phyloP scores from a whole-genome alignment of 148 eudicot genomes.

The Cornus controversa region DNA sequence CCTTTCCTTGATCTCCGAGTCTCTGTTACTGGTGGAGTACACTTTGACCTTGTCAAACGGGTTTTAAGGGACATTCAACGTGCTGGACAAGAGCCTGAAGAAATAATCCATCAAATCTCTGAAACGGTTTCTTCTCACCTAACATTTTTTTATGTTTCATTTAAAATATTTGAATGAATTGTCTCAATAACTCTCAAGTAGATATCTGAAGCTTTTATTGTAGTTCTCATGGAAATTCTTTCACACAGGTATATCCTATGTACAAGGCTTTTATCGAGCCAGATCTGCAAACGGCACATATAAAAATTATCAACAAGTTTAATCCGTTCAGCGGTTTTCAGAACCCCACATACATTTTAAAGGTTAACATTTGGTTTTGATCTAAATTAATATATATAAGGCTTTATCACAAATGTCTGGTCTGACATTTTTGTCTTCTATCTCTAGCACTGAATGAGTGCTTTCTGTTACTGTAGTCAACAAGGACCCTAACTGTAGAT shows the following conservation, averaged over 20 bases:
- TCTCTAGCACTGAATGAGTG: constrained; percentile 36
- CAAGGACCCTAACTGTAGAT: constrained; percentile 58
- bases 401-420: constrained; percentile 1
- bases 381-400: constrained; percentile 1
- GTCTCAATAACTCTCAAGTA: background rate
- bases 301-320: constrained; percentile 84
- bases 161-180: background rate
- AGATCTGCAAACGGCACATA: constrained; percentile 88
- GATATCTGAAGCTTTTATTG: background rate
- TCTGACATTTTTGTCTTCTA: constrained; percentile 23
- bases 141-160: constrained; percentile 4
- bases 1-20: constrained; percentile 95
- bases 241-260: constrained; percentile 90
- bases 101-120: constrained; percentile 94
- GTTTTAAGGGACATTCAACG: constrained; percentile 96
- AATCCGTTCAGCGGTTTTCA: constrained; percentile 93
- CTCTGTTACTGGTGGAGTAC: constrained; percentile 96
- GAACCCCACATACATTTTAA: constrained; percentile 87
- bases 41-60: constrained; percentile 94
- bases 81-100: constrained; percentile 98
- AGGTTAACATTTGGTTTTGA: constrained; percentile 42
- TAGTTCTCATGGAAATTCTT: constrained; percentile 17
- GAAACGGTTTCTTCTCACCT: constrained; percentile 59
- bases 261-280: constrained; percentile 99
- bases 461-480: constrained; percentile 67